A percentile compares a stretch with the other conserved stretches of the same genome.
Evolutionary conservation across 495 filamentous ascomycete genomes (phyloP).

Genomic region (Trichoderma reesei): DNA sequence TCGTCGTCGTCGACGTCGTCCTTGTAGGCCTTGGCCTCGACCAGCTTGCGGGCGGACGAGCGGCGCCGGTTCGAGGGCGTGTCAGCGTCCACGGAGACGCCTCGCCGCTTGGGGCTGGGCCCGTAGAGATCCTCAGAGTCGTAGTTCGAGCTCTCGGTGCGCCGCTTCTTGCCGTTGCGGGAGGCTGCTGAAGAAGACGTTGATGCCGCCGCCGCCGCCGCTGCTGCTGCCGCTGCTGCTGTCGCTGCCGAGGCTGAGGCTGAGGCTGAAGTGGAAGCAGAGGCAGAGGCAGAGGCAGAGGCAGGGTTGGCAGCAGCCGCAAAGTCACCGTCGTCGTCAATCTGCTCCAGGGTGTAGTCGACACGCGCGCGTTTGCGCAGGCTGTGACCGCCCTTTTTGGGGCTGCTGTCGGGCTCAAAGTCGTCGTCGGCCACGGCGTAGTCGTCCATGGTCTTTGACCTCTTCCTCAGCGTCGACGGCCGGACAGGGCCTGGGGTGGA

Average conservation of each 20-base stretch:
- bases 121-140: constrained; percentile 7
- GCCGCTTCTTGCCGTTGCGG: background rate
- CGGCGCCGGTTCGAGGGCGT: constrained; percentile 24
- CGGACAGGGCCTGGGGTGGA: background rate
- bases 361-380: constrained; percentile 36
- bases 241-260: too few relatives aligned
- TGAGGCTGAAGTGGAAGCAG: too few relatives aligned
- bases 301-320: constrained; percentile 8
- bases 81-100: constrained; percentile 24
- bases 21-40: constrained; percentile 20
- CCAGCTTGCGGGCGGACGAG: constrained; percentile 23
- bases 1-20: constrained; percentile 27
- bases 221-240: too few relatives aligned
- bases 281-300: constrained; percentile 17
- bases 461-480: constrained; percentile 15
- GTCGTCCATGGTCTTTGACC: constrained; percentile 27
- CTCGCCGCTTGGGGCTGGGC: constrained; percentile 12
- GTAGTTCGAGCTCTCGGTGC: background rate
- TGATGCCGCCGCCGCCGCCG: too few relatives aligned
- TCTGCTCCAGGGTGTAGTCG: constrained; percentile 36
- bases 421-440: constrained; percentile 16
- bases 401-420: constrained; percentile 27
- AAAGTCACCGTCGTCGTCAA: constrained; percentile 24
- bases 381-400: constrained; percentile 38
- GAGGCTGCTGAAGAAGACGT: too few relatives aligned